Base-by-base conservation (phyloP, 768 basidiomycete genomes). In the Phaffia tasmanica region DNA sequence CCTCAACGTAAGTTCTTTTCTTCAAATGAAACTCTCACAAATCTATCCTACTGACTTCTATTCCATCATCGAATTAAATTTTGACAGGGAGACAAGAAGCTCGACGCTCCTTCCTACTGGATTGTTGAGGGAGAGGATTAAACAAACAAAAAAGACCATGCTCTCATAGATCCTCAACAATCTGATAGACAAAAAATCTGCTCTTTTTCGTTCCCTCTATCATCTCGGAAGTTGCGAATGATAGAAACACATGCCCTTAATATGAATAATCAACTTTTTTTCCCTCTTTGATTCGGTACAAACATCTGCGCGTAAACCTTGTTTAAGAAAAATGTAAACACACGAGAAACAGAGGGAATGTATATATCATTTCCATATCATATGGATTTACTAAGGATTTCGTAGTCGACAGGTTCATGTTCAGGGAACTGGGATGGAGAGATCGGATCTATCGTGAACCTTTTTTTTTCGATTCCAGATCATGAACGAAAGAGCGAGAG, bases 61-160 rank as follows among this genome's bases (percentile, higher is more conserved):
- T n/a, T 63, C 65, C 11, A 75, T 49, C 89, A 68, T 75, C 81
- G 64, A 5, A 11, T 11, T 11, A 11, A 42, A 42, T 42, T 85
- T 86, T 79, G 79, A 91, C 72, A 85, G 71, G 89, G 86, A 9
- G 75, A 80, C 21, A 80, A 84, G 70, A 85, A 87, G 77, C 83
- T 98, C 70, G 83, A 89, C 73, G 91, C 89, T 42, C 89, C 91
- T 1, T 79, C 85, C 11, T 98, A 94, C 79, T 88, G 89, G 58
- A 85, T 98, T 75, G 80, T 95, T 68, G 83, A 95, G 76, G 78
- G 81, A 66, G 83, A 87, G 46, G 59, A 61, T 49, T 61, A 61
- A 61, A 47, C 57, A 21, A 42, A 3, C 32, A 23, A 32, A 56
- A n/a, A n/a, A n/a, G n/a, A n/a, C n/a, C n/a, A n/a, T n/a, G n/a